phyloP scores from a whole-genome alignment of 2,329 filamentous ascomycete species.

The Bipolaris bicolor region DNA sequence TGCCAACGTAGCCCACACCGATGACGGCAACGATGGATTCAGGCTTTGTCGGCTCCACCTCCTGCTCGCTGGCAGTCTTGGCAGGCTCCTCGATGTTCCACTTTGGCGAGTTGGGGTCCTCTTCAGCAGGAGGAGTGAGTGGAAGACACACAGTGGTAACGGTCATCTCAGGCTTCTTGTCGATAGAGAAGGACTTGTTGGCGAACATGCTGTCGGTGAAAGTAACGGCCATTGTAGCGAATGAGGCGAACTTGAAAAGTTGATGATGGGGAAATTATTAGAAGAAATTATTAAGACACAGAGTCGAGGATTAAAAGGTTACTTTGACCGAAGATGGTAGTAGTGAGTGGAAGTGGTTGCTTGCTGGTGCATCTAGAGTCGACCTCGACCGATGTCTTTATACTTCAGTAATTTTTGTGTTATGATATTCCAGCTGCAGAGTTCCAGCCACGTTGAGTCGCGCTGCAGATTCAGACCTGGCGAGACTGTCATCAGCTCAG shows the following conservation, averaged over 20 bases:
- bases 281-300: neutral
- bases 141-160: constrained; percentile 7
- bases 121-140: constrained; percentile 12
- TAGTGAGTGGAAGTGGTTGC: constrained; percentile 3
- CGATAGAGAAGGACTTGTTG: neutral
- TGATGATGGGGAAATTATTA: neutral
- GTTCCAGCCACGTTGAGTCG: neutral
- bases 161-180: constrained; percentile 9
- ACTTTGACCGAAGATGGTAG: constrained; percentile 47
- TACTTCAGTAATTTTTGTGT: neutral
- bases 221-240: constrained; percentile 10
- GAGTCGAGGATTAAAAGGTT: neutral
- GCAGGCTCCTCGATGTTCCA: neutral
- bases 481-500: neutral
- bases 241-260: neutral
- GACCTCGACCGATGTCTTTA: constrained; percentile 48
- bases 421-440: neutral
- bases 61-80: neutral
- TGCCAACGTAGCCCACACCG: constrained; percentile 61
- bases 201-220: constrained; percentile 12
- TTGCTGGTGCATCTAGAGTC: neutral
- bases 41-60: neutral
- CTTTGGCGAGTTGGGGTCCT: neutral
- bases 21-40: constrained; percentile 50
- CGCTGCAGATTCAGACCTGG: neutral